Conservation (phyloP, 148 eudicot genomes). For the Rhododendron henanense region DNA sequence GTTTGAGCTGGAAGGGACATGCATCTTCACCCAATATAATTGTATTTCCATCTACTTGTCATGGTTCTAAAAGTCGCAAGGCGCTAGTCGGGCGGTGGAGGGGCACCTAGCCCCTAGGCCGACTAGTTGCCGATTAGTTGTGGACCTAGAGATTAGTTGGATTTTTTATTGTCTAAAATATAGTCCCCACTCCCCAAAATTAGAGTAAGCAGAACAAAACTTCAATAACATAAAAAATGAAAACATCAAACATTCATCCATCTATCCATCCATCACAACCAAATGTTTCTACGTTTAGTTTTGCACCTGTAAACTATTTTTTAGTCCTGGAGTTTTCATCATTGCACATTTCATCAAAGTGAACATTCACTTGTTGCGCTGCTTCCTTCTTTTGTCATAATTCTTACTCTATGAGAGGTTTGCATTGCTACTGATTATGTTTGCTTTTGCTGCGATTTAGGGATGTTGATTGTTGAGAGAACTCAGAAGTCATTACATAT, state of each 20-base stretch:
- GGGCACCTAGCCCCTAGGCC: neutral
- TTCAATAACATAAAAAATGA: neutral
- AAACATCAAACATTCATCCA: neutral
- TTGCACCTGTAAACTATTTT: neutral
- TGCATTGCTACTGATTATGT: neutral
- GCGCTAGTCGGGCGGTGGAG: neutral
- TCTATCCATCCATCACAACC: no score
- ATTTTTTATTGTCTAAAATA: no score
- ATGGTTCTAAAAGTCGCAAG: neutral
- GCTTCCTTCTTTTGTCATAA: neutral
- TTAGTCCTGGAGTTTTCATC: neutral
- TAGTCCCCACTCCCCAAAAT: neutral
- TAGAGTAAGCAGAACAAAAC: neutral
- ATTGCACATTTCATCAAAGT: neutral
- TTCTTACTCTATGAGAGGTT: neutral
- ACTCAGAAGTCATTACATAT: neutral
- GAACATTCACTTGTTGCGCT: neutral
- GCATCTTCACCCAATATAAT: neutral
- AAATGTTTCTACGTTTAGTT: no score
- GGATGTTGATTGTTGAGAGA: neutral
- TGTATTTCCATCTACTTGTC: neutral
- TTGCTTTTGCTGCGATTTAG: neutral
- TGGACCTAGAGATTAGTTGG: neutral
- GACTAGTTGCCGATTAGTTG: neutral
- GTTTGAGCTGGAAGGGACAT: neutral